Evolutionary conservation across 2,329 filamentous ascomycete genomes (phyloP), one percentile per base, ranked within the genome.

Genomic region (Cylindrodendrum hubeiense): DNA sequence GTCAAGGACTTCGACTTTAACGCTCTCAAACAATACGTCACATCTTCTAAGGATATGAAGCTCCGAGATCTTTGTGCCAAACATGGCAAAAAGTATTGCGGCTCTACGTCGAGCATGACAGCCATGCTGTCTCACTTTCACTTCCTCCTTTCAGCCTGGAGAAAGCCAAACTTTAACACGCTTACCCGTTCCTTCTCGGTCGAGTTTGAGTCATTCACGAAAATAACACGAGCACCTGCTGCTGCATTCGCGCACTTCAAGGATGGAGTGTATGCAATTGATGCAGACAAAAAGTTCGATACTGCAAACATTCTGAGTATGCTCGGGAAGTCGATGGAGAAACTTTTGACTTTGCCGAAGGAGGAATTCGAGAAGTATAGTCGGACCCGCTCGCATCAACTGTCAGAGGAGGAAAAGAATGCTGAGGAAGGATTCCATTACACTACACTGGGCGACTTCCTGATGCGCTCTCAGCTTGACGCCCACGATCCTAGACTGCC

Each of bases 91-190:
- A 97, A 92, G 76, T 99, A 97, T 76, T 91, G 94, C 12, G 96
- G 96, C 10, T 99, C 96, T 13, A 98, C 96, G 0, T 99, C 96
- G 2, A 98, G 95, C 80, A 97, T 98, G 94, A 97, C 95, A 1
- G 85, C 90, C 3, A 90, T 93, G 54, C 84, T 99, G 47, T 88
- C 91, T 2, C 97, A 99, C 74, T 97, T 99, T 75, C 96, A 99
- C 78, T 98, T 90, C 74, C 86, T 99, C 3, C 85, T 99, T 10
- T 98, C 95, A 0, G 82, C 86, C 7, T 98, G 94, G 92, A 90
- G 97, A 57, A 82, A 84, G 3, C 84, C 97, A 65, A 92, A 93
- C 65, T 81, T 89, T 17, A 78, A 81, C 0, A 88, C 88, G 74
- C 77, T 97, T 2, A 95, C 94, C 0, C 87, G 87, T 54, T 82